Conservation (phyloP, 257 asterid species). For the Penstemon davidsonii region DNA sequence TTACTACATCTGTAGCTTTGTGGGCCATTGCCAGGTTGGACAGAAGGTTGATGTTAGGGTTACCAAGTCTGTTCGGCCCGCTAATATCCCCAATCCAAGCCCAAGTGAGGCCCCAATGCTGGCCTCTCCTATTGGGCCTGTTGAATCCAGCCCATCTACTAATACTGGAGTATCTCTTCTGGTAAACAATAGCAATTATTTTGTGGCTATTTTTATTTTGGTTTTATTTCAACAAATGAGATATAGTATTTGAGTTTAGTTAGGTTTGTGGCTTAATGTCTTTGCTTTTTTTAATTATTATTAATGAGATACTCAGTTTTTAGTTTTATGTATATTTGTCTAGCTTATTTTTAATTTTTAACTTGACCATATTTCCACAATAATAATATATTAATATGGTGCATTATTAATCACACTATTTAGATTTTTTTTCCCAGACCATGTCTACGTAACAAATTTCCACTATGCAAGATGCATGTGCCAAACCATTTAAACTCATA, state of each 20-base stretch:
- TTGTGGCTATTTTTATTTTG: slow-evolving; percentile 23
- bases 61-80: slow-evolving; percentile 22
- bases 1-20: slow-evolving; percentile 58
- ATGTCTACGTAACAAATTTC: too few species aligned
- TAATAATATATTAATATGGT: too few species aligned
- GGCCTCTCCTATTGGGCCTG: slow-evolving; percentile 28
- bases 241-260: neutral
- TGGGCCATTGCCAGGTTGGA: slow-evolving; percentile 65
- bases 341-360: too few species aligned
- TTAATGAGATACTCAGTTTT: too few species aligned
- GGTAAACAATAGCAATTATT: neutral
- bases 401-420: too few species aligned
- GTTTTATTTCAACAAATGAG: neutral
- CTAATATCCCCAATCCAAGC: slow-evolving; percentile 25
- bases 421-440: too few species aligned
- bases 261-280: neutral
- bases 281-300: neutral
- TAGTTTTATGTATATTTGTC: too few species aligned
- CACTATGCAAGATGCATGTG: too few species aligned
- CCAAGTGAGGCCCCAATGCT: slow-evolving; percentile 31
- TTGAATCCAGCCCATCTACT: slow-evolving; percentile 42
- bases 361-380: too few species aligned
- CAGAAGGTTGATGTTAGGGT: slow-evolving; percentile 67
- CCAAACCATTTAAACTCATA: too few species aligned
- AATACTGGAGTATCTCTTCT: slow-evolving; percentile 23